These are phyloP conservation scores for Penicillium bialowiezense DNA, from an alignment of 495 filamentous ascomycete species.

Conservation along the genomic window DNA sequence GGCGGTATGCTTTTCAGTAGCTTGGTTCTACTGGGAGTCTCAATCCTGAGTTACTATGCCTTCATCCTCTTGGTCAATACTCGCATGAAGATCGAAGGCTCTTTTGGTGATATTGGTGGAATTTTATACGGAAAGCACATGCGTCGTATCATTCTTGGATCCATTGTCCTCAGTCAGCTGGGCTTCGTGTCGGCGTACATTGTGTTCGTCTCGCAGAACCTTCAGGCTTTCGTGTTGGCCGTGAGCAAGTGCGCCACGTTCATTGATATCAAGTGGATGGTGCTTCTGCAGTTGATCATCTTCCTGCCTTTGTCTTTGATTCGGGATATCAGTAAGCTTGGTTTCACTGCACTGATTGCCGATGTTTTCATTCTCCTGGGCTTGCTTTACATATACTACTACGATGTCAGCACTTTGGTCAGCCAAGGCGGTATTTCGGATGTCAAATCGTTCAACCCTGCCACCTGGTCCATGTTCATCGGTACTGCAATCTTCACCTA, in stretches of 20 bases:
- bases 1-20: conserved; percentile 98
- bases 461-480: conserved; percentile 94
- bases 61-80: conserved; percentile 91
- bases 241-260: conserved; percentile 77
- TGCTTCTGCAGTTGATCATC: conserved; percentile 87
- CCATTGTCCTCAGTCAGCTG: conserved; percentile 90
- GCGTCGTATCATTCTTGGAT: conserved; percentile 79
- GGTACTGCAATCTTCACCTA: conserved; percentile 99
- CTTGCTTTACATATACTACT: conserved; percentile 92
- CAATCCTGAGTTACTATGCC: conserved; percentile 87
- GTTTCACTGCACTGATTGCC: conserved; percentile 84
- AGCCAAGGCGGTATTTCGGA: conserved; percentile 75
- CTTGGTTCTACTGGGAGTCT: conserved; percentile 79
- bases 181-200: conserved; percentile 98
- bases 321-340: conserved; percentile 92
- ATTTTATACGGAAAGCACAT: conserved; percentile 88
- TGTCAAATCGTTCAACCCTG: conserved; percentile 79
- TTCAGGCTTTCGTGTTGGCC: conserved; percentile 86
- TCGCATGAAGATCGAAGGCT: conserved; percentile 76
- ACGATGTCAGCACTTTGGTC: conserved; percentile 82
- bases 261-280: conserved; percentile 84
- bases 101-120: conserved; percentile 95
- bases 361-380: conserved; percentile 93
- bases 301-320: conserved; percentile 92
- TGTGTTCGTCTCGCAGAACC: conserved; percentile 92